phyloP scores from a whole-genome alignment of 352 stramenopile species.

The Saprolegnia diclina region DNA sequence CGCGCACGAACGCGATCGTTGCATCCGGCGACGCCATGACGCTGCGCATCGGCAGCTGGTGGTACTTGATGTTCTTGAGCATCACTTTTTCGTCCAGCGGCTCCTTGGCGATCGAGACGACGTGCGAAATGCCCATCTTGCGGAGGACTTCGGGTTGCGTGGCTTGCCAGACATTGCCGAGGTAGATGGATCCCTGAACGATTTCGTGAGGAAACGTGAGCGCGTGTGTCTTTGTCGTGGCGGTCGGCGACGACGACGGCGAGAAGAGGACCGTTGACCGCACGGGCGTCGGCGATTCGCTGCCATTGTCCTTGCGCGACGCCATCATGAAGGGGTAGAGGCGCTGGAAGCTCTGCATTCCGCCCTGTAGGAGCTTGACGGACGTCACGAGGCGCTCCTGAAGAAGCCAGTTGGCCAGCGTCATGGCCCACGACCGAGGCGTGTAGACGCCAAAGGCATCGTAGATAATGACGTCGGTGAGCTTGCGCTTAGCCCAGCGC shows the following conservation, averaged over 20 bases:
- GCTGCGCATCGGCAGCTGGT: slow-evolving; percentile 54
- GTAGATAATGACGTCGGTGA: slow-evolving; percentile 53
- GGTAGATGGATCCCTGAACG: slow-evolving; percentile 51
- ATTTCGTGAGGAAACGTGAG: slow-evolving; percentile 72
- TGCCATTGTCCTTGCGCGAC: slow-evolving; percentile 21
- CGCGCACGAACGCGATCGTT: slow-evolving; percentile 44
- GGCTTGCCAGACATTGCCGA: slow-evolving; percentile 74
- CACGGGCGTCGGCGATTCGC: slow-evolving; percentile 32
- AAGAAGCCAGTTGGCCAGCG: slow-evolving; percentile 40
- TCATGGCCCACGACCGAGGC: slow-evolving; percentile 38
- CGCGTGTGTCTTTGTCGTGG: not conserved
- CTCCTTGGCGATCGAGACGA: slow-evolving; percentile 51
- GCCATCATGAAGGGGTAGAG: slow-evolving; percentile 71
- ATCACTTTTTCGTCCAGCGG: slow-evolving; percentile 56
- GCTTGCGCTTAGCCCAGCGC: slow-evolving; percentile 33
- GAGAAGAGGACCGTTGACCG: slow-evolving; percentile 12
- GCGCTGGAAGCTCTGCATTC: slow-evolving; percentile 37
- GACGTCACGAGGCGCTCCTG: slow-evolving; percentile 41
- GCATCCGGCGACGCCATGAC: slow-evolving; percentile 44
- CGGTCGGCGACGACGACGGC: not conserved
- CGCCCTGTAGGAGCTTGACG: slow-evolving; percentile 41
- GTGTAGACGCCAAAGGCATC: slow-evolving; percentile 33
- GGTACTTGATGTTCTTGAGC: slow-evolving; percentile 38
- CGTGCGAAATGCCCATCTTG: slow-evolving; percentile 62
- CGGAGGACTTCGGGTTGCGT: slow-evolving; percentile 44